Evolutionary conservation across 805 yeast species (phyloP).

Genomic region (Pichia insulana): DNA sequence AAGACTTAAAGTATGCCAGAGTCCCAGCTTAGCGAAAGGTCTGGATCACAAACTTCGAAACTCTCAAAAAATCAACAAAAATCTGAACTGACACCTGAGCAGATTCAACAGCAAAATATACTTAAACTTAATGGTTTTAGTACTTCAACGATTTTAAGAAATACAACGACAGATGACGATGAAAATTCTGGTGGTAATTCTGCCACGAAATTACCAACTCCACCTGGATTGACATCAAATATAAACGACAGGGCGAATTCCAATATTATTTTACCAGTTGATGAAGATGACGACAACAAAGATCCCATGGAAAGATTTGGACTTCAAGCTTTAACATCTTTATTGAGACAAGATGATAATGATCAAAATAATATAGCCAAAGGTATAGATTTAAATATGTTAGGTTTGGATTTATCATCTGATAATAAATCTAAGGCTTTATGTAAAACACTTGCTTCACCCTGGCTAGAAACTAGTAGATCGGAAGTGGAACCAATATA

Average conservation of each 20-base stretch:
- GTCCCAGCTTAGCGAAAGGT: constrained; percentile 6
- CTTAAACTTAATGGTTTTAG: constrained; percentile 12
- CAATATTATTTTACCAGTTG: background rate
- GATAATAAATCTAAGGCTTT: constrained; percentile 35
- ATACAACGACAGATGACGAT: background rate
- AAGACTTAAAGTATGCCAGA: background rate
- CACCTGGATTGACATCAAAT: background rate
- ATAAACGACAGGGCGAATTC: background rate
- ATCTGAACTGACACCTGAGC: constrained; percentile 12
- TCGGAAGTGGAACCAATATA: constrained; percentile 85
- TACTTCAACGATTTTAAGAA: constrained; percentile 6
- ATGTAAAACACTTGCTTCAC: constrained; percentile 69
- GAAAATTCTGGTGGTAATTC: background rate
- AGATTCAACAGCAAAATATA: constrained; percentile 13
- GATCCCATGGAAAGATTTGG: constrained; percentile 49
- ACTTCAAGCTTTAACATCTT: constrained; percentile 49
- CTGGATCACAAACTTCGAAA: constrained; percentile 7
- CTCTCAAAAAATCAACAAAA: constrained; percentile 17
- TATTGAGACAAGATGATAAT: constrained; percentile 51
- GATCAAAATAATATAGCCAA: constrained; percentile 61
- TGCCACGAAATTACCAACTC: background rate
- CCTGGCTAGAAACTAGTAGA: constrained; percentile 90
- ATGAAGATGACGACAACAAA: constrained; percentile 12
- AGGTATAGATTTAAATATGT: constrained; percentile 63
- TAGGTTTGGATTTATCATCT: constrained; percentile 52